Conservation (phyloP, 1,284 basidiomycete species). For the Ustilago bromivora region DNA sequence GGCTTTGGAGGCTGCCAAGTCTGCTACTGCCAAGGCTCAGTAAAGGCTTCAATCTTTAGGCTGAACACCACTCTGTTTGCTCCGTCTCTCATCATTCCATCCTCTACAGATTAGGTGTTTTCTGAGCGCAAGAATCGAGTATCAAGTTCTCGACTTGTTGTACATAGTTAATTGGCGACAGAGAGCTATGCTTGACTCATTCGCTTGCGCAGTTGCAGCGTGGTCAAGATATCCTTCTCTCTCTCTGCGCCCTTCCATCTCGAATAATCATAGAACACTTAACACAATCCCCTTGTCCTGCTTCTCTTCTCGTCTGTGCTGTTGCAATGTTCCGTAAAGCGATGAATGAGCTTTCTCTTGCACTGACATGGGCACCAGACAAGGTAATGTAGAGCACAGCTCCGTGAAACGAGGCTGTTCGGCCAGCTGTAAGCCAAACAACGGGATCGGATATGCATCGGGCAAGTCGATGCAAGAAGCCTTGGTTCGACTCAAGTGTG, state of each 20-base stretch:
- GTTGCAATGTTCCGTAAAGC: too few relatives aligned
- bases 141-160: neutral
- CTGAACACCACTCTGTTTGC: neutral
- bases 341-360: too few relatives aligned
- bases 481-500: too few relatives aligned
- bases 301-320: neutral
- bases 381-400: too few relatives aligned
- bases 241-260: neutral
- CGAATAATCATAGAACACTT: constrained; percentile 1
- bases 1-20: constrained; percentile 32
- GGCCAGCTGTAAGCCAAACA: too few relatives aligned
- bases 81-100: neutral
- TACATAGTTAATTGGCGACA: neutral
- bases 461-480: too few relatives aligned
- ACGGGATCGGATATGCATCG: too few relatives aligned
- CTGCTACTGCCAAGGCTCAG: constrained; percentile 26
- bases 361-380: too few relatives aligned
- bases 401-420: too few relatives aligned
- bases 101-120: too few relatives aligned
- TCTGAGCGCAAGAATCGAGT: neutral
- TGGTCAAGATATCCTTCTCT: neutral
- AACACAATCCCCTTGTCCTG: neutral
- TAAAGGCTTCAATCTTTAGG: neutral
- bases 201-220: neutral
- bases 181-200: neutral